These are phyloP conservation scores for Dactylellina drechsleri DNA, from an alignment of 2,329 filamentous ascomycete species.

Conservation along the genomic window DNA sequence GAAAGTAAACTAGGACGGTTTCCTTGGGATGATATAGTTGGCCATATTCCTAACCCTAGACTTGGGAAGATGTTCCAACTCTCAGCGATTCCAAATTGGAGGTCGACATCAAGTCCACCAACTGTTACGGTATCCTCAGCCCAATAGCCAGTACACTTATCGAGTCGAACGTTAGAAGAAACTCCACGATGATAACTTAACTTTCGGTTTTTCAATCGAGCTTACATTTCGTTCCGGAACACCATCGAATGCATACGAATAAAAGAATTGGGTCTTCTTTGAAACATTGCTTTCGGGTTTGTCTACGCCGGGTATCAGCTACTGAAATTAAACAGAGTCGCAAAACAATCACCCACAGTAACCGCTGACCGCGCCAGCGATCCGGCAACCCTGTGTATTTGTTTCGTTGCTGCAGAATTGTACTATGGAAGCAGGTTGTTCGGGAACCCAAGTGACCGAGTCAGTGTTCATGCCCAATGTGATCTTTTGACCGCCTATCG, in stretches of 20 bases:
- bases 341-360: conserved; percentile 16
- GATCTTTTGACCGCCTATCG: neutral
- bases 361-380: conserved; percentile 7
- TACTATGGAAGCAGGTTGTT: conserved; percentile 12
- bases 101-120: conserved; percentile 9
- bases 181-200: no score
- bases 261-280: conserved; percentile 4
- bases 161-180: no score
- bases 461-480: conserved; percentile 4
- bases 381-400: neutral
- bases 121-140: conserved; percentile 9
- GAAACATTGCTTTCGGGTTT: conserved; percentile 4
- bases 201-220: neutral
- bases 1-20: conserved; percentile 18
- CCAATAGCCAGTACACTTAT: conserved; percentile 2
- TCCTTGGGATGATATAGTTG: neutral
- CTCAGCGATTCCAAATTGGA: conserved; percentile 17
- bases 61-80: conserved; percentile 19
- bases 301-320: neutral
- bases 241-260: neutral
- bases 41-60: conserved; percentile 25
- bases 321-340: neutral
- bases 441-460: conserved; percentile 20
- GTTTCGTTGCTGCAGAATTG: conserved; percentile 16
- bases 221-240: neutral